phyloP scores from a whole-genome alignment of 179 eudicot species.

The Beta macrorhiza region DNA sequence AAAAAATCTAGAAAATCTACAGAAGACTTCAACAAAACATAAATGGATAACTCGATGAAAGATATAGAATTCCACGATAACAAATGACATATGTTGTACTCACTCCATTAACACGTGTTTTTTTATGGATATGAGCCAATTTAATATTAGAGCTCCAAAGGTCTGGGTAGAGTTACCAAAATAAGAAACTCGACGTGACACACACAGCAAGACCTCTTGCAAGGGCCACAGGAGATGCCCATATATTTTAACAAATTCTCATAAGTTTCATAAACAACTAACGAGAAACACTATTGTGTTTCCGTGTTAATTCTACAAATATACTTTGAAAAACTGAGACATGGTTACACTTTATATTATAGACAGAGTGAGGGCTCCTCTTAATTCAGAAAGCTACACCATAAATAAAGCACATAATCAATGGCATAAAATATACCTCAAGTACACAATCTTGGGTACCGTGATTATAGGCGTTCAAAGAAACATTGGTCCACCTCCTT shows the following conservation, averaged over 20 bases:
- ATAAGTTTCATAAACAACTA: neutral
- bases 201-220: neutral
- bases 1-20: neutral
- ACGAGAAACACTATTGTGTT: neutral
- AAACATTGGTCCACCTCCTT: slow-evolving; percentile 28
- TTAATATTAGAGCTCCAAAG: neutral
- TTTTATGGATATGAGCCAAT: neutral
- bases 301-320: neutral
- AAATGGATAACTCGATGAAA: neutral
- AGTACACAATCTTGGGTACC: slow-evolving; percentile 40
- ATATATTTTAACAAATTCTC: no score
- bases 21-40: neutral
- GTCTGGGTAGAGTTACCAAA: neutral
- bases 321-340: neutral
- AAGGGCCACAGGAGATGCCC: neutral
- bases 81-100: neutral
- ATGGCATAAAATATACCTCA: slow-evolving; percentile 43
- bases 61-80: neutral
- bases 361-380: neutral
- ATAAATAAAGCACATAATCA: slow-evolving; percentile 1
- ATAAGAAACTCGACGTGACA: neutral
- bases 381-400: slow-evolving; percentile 9
- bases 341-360: neutral
- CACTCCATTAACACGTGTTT: neutral
- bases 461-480: slow-evolving; percentile 36